Evolutionary conservation across 2,329 filamentous ascomycete genomes (phyloP), one percentile per base, ranked within the genome.

Genomic region (Trichophyton schoenleinii): DNA sequence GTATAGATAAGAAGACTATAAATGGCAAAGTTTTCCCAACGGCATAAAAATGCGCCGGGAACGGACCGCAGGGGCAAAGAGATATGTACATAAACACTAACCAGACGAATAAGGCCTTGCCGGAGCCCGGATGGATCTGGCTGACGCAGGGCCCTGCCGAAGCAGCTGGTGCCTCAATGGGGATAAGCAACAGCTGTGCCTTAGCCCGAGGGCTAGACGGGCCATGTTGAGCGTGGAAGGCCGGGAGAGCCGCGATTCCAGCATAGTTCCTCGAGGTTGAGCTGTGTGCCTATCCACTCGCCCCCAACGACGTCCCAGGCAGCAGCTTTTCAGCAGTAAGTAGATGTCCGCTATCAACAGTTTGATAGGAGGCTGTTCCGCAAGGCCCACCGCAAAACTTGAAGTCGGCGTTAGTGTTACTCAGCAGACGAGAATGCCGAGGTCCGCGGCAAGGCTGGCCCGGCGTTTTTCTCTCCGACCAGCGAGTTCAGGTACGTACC

Each of bases 101-200:
- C 62, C 57, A 46, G 60, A 52, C 46, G 60, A 63, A 60, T 57
- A 58, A 13, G 20, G 53, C 57, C 62, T 61, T 7, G 31, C n/a
- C 20, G 59, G 49, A 38, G 59, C 48, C 18, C 59, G 59, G 49
- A 60, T 15, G 18, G 42, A 60, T 28, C 13, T 34, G 11, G 31
- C 44, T 25, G 58, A 52, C 34, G 41, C 9, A 46, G 20, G 42
- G 34, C 34, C 41, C 6, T 42, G 58, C 31, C 22, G 28, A 20
- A 36, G 42, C n/a, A 15, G 25, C 25, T 55, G 52, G 52, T 36
- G 0, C 6, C 18, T 36, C 28, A n/a, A 55, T 13, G 22, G 46
- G 11, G 28, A 55, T 18, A 55, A 18, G 52, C 20, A 52, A 52
- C 3, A 52, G 46, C 15, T 25, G 34, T 34, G 25, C 52, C 52